Base-by-base conservation (phyloP, 805 yeast genomes). In the Ogataea angusta region DNA sequence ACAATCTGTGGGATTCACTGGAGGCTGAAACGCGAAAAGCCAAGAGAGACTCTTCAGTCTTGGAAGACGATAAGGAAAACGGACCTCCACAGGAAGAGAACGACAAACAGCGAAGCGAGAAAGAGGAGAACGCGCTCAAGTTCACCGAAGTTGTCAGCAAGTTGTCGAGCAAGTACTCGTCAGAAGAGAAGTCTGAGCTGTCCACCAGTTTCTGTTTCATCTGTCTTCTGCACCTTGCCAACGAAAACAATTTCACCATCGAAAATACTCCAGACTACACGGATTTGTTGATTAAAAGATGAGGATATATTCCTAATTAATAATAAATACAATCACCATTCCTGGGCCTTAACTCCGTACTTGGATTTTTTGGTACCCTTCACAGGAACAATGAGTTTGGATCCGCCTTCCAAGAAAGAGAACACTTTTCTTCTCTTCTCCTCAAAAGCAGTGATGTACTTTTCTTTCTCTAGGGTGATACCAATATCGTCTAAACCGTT, bases 401-500 rank as follows among this genome's bases (percentile, higher is more conserved):
- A 76, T 31, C 95, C 95, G 49, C 93, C 89, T 71, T 90, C 97
- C 62, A 90, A 77, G 80, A 95, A 93, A 8, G 96, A 87, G 63
- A 85, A 93, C 62, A 72, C 80, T 38, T 74, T 80, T 60, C 75
- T 80, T 75, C 99, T 85, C 49, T 68, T 66, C 16, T 68, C 76
- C 71, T 93, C 99, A 58, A 80, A 93, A 53, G 78, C 73, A 38
- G 63, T 43, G 54, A 93, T 93, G 64, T 56, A 79, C 39, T 78
- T 78, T 67, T 87, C 96, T 68, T 89, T 88, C 66, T 89, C 91
- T 56, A 93, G 69, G 37, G 99, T 93, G 58, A 93, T 76, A 30
- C 97, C 97, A 66, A 93, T 93, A 63, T 93, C 99, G 64, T 93
- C 99, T 47, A 93, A 80, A 49, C 99, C 99, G 52, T 93, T 88